A percentile compares a stretch with the other conserved stretches of the same genome.
Evolutionary conservation across 768 basidiomycete species (phyloP).

Genomic region (Amanita molliuscula): DNA sequence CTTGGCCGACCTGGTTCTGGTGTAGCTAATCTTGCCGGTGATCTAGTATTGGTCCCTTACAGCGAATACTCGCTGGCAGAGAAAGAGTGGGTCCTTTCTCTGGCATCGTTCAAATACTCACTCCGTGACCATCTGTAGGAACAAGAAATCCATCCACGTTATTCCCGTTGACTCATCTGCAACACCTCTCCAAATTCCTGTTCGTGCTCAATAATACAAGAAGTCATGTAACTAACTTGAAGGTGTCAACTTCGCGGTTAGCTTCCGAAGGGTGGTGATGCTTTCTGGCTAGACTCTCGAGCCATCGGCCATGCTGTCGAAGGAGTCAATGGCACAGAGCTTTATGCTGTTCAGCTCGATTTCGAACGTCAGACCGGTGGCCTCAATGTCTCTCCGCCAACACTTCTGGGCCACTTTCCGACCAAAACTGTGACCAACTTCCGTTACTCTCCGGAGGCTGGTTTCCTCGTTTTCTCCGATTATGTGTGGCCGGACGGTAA

Average conservation of each 20-base stretch:
- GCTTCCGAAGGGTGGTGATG: constrained; percentile 59
- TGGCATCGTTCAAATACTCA: neutral
- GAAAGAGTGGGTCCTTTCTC: constrained; percentile 45
- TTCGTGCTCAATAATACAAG: constrained; percentile 16
- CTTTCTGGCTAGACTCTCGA: constrained; percentile 67
- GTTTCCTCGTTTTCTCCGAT: constrained; percentile 76
- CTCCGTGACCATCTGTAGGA: constrained; percentile 32
- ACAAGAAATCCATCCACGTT: constrained; percentile 58
- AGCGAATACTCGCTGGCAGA: constrained; percentile 64
- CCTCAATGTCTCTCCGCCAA: constrained; percentile 26
- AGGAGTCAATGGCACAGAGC: constrained; percentile 39
- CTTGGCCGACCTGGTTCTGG: constrained; percentile 59
- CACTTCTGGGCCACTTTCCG: constrained; percentile 55
- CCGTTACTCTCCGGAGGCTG: constrained; percentile 44
- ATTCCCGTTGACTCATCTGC: constrained; percentile 43
- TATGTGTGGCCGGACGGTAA: constrained; percentile 71
- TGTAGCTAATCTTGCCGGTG: constrained; percentile 56
- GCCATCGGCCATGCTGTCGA: constrained; percentile 65
- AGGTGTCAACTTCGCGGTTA: constrained; percentile 10
- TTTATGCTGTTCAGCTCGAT: constrained; percentile 51
- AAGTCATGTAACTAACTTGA: too few relatives aligned
- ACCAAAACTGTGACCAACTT: constrained; percentile 63
- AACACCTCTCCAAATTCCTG: constrained; percentile 43
- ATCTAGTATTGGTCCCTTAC: constrained; percentile 56
- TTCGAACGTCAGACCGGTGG: constrained; percentile 22